Base-by-base conservation (phyloP, 345 rosid genomes). In the Xanthoceras sorbifolium region DNA sequence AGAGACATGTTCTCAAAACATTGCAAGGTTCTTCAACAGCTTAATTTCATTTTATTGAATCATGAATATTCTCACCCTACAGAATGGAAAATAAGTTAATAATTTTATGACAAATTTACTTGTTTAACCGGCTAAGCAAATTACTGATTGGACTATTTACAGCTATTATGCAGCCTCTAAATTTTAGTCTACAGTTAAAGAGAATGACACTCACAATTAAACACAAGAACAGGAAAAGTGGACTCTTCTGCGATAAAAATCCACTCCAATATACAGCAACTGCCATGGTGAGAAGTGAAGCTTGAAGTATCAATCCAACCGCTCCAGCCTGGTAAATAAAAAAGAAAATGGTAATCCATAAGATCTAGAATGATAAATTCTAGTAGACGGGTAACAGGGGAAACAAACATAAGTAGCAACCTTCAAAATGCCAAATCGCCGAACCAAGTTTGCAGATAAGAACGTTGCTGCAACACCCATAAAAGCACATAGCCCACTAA, bases 381-480 rank as follows among this genome's bases (percentile, higher is more conserved):
- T 6, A 26, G 54, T 8, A 32, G 76, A 52, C 31, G 26, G 64
- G 38, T 55, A 46, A 66, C 36, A 29, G 50, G 54, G 54, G 63
- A 64, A 70, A 40, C 57, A 69, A 65, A 72, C 31, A 74, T 22
- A 63, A 76, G 74, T 66, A 48, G 28, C 59, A 73, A 92, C 97
- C 97, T 87, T 87, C 67, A 90, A 79, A 78, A 95, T 89, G 82
- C 98, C 98, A 22, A 95, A 80, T 61, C 67, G 86, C 82, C 64
- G 89, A 81, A 95, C 94, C 72, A 95, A 81, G 81, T 83, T 84
- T 72, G 98, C 91, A 74, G 99, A 89, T 55, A 92, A 81, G 75
- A 95, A 95, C 4, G 99, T 93, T n/a, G 99, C 99, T 0, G 87
- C 92, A 5, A 95, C 94, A 11, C 98, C 99, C 99, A 95, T 95